Percentiles rank a stretch among this genome's conserved stretches.
These are phyloP conservation scores for Colletotrichum tabaci DNA, from an alignment of 2,329 filamentous ascomycete genomes.

Conservation along the genomic window DNA sequence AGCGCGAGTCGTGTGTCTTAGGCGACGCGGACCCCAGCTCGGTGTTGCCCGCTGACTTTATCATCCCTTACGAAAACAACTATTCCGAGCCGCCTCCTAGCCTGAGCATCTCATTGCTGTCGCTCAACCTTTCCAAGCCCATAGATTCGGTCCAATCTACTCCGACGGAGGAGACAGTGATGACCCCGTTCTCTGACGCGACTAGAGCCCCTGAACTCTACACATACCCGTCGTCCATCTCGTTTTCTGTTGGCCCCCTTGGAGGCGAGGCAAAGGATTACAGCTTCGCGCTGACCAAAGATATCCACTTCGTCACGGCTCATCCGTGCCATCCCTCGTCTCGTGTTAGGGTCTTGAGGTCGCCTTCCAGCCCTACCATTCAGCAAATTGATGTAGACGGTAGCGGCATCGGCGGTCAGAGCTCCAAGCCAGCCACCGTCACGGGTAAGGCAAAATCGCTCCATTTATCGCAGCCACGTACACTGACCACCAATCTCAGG, in stretches of 20 bases:
- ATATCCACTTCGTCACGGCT: conserved; percentile 76
- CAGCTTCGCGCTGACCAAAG: conserved; percentile 65
- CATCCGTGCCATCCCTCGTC: conserved; percentile 74
- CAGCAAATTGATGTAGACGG: conserved; percentile 70
- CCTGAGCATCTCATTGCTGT: conserved; percentile 64
- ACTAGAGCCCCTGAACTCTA: conserved; percentile 51
- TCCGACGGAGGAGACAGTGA: conserved; percentile 58
- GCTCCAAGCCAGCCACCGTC: conserved; percentile 62
- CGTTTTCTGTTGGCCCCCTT: conserved; percentile 57
- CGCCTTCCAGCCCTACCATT: conserved; percentile 72
- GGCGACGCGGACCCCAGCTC: conserved; percentile 69
- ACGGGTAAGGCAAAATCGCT: conserved; percentile 56
- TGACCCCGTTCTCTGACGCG: conserved; percentile 55
- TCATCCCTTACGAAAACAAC: conserved; percentile 71
- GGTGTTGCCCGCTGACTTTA: conserved; percentile 74
- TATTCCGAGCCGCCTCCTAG: conserved; percentile 64
- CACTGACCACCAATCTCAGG: conserved; percentile 54
- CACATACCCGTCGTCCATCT: conserved; percentile 57
- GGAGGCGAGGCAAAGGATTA: conserved; percentile 59
- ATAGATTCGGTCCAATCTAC: conserved; percentile 62
- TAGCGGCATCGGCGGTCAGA: conserved; percentile 58
- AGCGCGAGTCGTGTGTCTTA: conserved; percentile 72
- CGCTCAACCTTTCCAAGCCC: conserved; percentile 64
- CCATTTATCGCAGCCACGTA: conserved; percentile 40
- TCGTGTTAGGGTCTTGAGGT: conserved; percentile 71